Conservation (phyloP, 139 green algal genomes). For the Limnomonas spitsbergensis region DNA sequence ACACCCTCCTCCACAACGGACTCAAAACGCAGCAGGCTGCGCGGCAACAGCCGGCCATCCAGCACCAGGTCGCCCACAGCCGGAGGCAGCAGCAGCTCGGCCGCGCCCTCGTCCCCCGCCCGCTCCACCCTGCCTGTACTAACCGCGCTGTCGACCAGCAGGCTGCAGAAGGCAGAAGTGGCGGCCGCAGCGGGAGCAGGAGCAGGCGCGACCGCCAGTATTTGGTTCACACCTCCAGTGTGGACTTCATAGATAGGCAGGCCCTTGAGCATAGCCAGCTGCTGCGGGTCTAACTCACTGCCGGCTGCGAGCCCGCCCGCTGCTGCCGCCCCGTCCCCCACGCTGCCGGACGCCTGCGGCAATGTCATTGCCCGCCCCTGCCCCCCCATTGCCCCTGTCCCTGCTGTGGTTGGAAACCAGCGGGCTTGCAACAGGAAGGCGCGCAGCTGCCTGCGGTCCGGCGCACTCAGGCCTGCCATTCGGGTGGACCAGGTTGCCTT, state of each 20-base stretch:
- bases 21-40: conserved; percentile 38
- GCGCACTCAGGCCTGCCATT: conserved; percentile 20
- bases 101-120: background rate
- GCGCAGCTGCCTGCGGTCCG: conserved; percentile 60
- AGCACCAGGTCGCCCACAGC: conserved; percentile 22
- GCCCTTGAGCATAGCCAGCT: conserved; percentile 36
- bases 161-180: background rate
- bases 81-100: background rate
- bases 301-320: too few relatives aligned
- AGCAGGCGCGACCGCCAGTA: too few relatives aligned
- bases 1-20: conserved; percentile 42
- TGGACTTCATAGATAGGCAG: conserved; percentile 63
- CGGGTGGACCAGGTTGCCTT: too few relatives aligned
- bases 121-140: too few relatives aligned
- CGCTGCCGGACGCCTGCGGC: too few relatives aligned
- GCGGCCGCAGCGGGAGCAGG: too few relatives aligned
- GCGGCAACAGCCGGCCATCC: conserved; percentile 39
- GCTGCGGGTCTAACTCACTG: conserved; percentile 12
- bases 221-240: conserved; percentile 6
- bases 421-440: conserved; percentile 59
- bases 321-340: too few relatives aligned
- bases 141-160: background rate
- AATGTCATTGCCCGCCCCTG: too few relatives aligned
- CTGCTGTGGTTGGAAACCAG: conserved; percentile 42
- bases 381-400: too few relatives aligned